phyloP scores from a whole-genome alignment of 495 filamentous ascomycete species.

The Penicillium macrosclerotiorum region DNA sequence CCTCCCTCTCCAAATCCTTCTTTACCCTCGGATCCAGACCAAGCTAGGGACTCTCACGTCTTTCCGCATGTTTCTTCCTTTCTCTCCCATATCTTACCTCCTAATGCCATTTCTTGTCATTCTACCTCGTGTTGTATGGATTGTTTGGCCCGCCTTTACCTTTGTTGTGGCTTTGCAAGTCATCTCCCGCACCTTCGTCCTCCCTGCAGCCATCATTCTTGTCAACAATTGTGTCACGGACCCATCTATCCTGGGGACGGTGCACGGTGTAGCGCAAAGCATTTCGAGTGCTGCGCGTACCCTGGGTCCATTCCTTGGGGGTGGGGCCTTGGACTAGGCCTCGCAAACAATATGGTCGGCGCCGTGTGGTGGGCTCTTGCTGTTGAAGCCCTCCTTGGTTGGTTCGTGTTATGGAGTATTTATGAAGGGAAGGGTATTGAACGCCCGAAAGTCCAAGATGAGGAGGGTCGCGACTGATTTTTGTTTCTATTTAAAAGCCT shows the following conservation, averaged over 20 bases:
- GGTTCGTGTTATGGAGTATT: conserved; percentile 49
- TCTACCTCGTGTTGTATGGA: conserved; percentile 44
- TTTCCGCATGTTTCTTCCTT: conserved; percentile 55
- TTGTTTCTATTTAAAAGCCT: no score
- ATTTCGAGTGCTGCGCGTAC: conserved; percentile 59
- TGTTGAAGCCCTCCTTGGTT: conserved; percentile 49
- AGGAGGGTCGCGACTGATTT: conserved; percentile 23
- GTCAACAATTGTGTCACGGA: conserved; percentile 68
- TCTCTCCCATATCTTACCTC: conserved; percentile 66
- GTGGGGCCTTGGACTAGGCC: conserved; percentile 62
- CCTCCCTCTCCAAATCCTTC: conserved; percentile 64
- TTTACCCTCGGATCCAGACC: conserved; percentile 63
- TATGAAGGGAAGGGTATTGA: conserved; percentile 53
- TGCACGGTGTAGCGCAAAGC: conserved; percentile 69
- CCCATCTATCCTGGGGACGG: conserved; percentile 59
- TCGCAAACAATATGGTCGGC: conserved; percentile 65
- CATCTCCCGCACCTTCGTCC: conserved; percentile 66
- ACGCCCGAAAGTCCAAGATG: conserved; percentile 16
- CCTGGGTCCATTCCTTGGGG: conserved; percentile 64
- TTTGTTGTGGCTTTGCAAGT: conserved; percentile 66
- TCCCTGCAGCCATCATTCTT: conserved; percentile 66
- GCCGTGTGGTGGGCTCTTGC: conserved; percentile 68
- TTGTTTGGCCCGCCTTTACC: conserved; percentile 59
- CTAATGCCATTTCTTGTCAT: conserved; percentile 66
- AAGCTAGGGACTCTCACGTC: conserved; percentile 60